A percentile compares a stretch with the other conserved stretches of the same genome.
phyloP scores from a whole-genome alignment of 768 basidiomycete species.

The Russula compacta region DNA sequence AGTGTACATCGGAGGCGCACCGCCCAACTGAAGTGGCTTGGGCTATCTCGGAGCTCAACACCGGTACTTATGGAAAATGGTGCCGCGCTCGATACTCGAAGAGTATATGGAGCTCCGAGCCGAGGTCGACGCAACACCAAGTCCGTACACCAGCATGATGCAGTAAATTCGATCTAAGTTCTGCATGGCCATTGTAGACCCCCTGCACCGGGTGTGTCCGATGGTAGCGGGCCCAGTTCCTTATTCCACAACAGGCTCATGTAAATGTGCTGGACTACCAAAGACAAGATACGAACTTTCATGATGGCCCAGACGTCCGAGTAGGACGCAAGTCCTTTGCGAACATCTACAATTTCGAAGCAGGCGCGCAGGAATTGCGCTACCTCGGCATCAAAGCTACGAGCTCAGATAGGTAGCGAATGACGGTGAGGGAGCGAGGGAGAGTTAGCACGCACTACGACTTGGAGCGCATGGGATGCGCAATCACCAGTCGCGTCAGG shows the following conservation, averaged over 20 bases:
- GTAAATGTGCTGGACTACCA: neutral
- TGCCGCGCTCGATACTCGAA: neutral
- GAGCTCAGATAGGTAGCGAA: neutral
- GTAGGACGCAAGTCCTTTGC: neutral
- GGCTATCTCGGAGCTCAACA: neutral
- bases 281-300: conserved; percentile 2
- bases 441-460: neutral
- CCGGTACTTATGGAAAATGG: no score
- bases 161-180: neutral
- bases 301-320: conserved; percentile 2
- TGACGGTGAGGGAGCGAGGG: neutral
- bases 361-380: neutral
- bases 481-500: conserved; percentile 2
- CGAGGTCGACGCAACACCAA: neutral
- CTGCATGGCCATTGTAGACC: conserved; percentile 6
- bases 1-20: neutral
- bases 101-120: neutral
- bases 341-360: neutral
- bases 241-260: neutral
- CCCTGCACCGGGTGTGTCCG: conserved; percentile 8
- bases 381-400: conserved; percentile 13
- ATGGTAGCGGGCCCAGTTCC: conserved; percentile 11
- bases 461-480: conserved; percentile 4
- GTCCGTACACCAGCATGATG: neutral
- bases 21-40: neutral